phyloP scores from a whole-genome alignment of 1,284 basidiomycete species.

The Ceratobasidium sp. region DNA sequence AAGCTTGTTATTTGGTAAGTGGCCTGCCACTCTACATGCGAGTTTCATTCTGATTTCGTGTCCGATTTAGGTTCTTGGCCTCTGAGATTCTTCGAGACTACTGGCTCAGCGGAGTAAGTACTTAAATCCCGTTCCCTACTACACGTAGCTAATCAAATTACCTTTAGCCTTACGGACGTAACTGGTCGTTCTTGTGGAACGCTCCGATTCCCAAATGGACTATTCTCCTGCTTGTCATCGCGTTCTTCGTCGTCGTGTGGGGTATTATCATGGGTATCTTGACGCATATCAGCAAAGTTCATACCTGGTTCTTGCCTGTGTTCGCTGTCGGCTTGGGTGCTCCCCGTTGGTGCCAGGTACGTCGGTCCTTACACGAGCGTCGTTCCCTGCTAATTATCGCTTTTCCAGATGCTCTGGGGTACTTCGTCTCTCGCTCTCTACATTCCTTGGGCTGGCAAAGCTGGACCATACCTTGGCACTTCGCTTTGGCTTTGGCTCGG shows the following conservation, averaged over 20 bases:
- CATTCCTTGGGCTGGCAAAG: constrained; percentile 88
- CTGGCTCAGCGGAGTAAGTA: constrained; percentile 88
- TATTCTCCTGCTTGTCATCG: constrained; percentile 80
- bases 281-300: constrained; percentile 89
- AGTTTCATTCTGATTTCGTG: background rate
- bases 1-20: constrained; percentile 85
- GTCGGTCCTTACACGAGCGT: constrained; percentile 46
- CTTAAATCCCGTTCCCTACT: constrained; percentile 4
- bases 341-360: constrained; percentile 90
- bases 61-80: constrained; percentile 71
- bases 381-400: background rate
- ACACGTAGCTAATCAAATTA: constrained; percentile 5
- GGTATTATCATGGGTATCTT: constrained; percentile 78
- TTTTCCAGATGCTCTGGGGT: constrained; percentile 81
- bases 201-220: constrained; percentile 86
- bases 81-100: constrained; percentile 91
- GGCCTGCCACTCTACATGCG: constrained; percentile 37
- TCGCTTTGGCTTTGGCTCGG: constrained; percentile 94
- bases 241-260: constrained; percentile 92
- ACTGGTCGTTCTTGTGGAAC: constrained; percentile 93
- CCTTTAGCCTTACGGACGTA: constrained; percentile 84
- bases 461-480: constrained; percentile 88
- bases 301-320: constrained; percentile 93
- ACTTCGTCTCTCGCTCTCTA: constrained; percentile 89
- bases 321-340: constrained; percentile 94